Evolutionary conservation across 129 eudicot genomes (phyloP).

Genomic region (Flaveria sonorensis): DNA sequence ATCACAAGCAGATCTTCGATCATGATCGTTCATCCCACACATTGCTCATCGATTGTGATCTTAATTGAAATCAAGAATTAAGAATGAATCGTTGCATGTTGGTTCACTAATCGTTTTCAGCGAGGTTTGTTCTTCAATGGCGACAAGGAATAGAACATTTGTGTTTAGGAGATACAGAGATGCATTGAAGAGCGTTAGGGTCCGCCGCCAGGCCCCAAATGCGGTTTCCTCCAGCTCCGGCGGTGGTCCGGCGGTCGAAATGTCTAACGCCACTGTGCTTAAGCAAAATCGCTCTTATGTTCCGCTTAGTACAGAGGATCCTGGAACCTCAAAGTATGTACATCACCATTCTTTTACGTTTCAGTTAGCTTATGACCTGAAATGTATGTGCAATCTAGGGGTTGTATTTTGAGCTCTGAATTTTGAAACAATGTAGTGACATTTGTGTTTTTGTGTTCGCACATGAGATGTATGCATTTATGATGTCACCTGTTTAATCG

Average conservation of each 20-base stretch:
- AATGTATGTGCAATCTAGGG: not conserved
- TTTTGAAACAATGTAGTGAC: not conserved
- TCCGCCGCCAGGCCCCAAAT: slow-evolving; percentile 44
- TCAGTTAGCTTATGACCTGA: not conserved
- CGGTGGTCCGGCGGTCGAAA: slow-evolving; percentile 67
- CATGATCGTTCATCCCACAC: not conserved
- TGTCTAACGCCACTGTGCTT: slow-evolving; percentile 59
- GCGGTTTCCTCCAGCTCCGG: slow-evolving; percentile 44
- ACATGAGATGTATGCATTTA: not conserved
- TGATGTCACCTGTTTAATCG: not conserved
- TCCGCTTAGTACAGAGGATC: slow-evolving; percentile 85
- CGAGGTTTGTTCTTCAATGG: slow-evolving; percentile 44
- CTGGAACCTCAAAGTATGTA: slow-evolving; percentile 65
- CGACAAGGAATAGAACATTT: slow-evolving; percentile 76
- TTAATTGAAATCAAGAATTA: not conserved
- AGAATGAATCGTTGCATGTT: not conserved
- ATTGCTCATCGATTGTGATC: not conserved
- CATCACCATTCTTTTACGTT: not conserved
- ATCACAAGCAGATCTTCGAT: slow-evolving; percentile 11
- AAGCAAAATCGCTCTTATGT: slow-evolving; percentile 64
- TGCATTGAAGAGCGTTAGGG: slow-evolving; percentile 72
- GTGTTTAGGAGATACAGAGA: slow-evolving; percentile 72
- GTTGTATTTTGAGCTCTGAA: not conserved
- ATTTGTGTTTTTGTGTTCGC: not conserved
- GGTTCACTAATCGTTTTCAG: not conserved